These are phyloP conservation scores for Pelagomonas calceolata DNA, from an alignment of 108 stramenopile species.

Conservation along the genomic window DNA sequence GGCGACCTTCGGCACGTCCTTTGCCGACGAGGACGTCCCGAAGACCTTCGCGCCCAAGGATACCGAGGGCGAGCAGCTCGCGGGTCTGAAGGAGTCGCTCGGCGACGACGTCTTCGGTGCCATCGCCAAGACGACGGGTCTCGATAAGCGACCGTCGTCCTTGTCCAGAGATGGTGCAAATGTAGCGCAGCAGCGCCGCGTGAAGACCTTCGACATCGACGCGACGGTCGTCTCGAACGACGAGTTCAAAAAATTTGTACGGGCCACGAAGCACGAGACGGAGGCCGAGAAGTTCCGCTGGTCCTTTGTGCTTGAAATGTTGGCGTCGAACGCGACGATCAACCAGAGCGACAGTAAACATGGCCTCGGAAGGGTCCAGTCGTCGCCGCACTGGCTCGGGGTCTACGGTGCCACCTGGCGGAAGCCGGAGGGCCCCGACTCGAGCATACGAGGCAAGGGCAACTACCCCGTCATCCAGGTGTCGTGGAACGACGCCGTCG, in stretches of 20 bases:
- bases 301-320: slow-evolving; percentile 72
- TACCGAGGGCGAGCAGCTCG: no score
- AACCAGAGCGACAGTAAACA: no score
- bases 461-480: slow-evolving; percentile 84
- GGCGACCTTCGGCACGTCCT: no score
- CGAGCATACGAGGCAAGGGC: slow-evolving; percentile 59
- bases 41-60: no score
- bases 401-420: slow-evolving; percentile 83
- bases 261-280: slow-evolving; percentile 73
- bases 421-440: slow-evolving; percentile 71
- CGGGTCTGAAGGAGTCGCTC: no score
- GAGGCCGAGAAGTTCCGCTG: slow-evolving; percentile 89
- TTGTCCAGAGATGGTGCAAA: no score
- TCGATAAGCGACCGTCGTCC: no score
- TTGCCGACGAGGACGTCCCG: no score
- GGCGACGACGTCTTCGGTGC: no score
- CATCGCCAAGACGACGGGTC: no score
- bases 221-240: slow-evolving; percentile 64
- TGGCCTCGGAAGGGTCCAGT: no score
- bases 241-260: slow-evolving; percentile 78
- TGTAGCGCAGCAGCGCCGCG: not conserved
- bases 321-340: slow-evolving; percentile 9
- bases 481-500: slow-evolving; percentile 78
- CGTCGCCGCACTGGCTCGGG: slow-evolving; percentile 60
- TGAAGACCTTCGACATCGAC: slow-evolving; percentile 59